Base-by-base conservation (phyloP, 371 early-diverging fungal species). In the Rhizopus stolonifer region DNA sequence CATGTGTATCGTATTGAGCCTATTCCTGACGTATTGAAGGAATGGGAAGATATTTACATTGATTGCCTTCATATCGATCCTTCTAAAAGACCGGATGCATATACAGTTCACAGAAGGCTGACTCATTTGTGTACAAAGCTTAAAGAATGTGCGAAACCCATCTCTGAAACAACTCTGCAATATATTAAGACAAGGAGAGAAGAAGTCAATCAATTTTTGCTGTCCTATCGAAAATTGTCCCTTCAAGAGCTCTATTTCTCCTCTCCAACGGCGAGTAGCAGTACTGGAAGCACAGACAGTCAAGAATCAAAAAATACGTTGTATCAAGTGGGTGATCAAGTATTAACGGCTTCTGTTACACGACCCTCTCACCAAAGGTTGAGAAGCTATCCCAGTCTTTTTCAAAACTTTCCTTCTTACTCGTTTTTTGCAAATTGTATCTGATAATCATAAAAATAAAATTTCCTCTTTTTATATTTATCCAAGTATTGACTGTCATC, bases 261-360 rank as follows among this genome's bases (percentile, higher is more conserved):
- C 4, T 57, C 42, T 4, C 39, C 50, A 0, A 33, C 50, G 21
- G 38, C 60, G 54, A 17, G 29, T 3, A 31, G 15, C 34, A 29
- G 23, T 39, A 17, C 46, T 1, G 13, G 15, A n/a, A 52, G 26
- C 34, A 23, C n/a, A 2, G 15, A 15, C 15, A 36, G n/a, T 36
- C 13, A 36, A n/a, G 36, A 36, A 36, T 36, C 8, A 25, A 38
- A 17, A n/a, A 38, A 46, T 36, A 55, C 59, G 3, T 34, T 61
- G 15, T 64, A 64, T 21, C 49, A 57, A 46, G 64, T 66, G 0
- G 70, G 64, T 17, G 60, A 68, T 36, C 58, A 49, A 9, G 58
- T 70, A 42, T 61, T 70, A 31, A 68, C 70, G 21, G 65, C 74
- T 26, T 74, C 74, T 19, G 58, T 74, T 33, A 74, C 74, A 24